Percentiles rank a stretch among this genome's conserved stretches.
phyloP scores from a whole-genome alignment of 2,329 filamentous ascomycete species.

The Erysiphe pulchra region DNA sequence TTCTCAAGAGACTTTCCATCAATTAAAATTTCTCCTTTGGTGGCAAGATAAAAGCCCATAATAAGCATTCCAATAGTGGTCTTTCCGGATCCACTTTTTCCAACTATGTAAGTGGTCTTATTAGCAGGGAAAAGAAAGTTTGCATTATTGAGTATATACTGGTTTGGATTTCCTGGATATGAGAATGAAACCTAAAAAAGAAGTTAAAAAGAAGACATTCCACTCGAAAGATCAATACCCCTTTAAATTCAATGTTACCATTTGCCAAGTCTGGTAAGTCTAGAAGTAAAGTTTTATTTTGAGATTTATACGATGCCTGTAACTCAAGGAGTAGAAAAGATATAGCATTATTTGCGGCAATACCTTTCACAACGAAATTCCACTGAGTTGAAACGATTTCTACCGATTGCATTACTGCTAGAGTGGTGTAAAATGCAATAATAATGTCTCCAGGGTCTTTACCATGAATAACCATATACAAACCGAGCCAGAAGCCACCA shows the following conservation, averaged over 20 bases:
- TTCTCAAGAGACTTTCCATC: constrained; percentile 36
- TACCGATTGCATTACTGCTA: constrained; percentile 51
- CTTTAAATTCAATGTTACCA: constrained; percentile 42
- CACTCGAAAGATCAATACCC: constrained; percentile 19
- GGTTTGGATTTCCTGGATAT: constrained; percentile 45
- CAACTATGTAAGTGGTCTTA: constrained; percentile 56
- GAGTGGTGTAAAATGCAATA: constrained; percentile 63
- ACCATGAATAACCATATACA: constrained; percentile 33
- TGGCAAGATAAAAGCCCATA: constrained; percentile 47
- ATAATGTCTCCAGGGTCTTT: constrained; percentile 41
- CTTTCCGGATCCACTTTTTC: constrained; percentile 74
- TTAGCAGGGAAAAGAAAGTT: constrained; percentile 47
- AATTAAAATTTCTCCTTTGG: constrained; percentile 37
- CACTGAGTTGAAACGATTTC: constrained; percentile 53
- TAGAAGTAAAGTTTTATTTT: too few relatives aligned
- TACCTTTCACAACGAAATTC: constrained; percentile 54
- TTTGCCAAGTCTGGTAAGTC: constrained; percentile 20
- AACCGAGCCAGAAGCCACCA: constrained; percentile 73
- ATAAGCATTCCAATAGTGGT: constrained; percentile 68
- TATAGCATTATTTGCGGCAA: constrained; percentile 42
- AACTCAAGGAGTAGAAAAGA: constrained; percentile 15
- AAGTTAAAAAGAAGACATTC: constrained; percentile 1
- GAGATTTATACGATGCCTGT: too few relatives aligned
- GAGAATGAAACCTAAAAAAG: constrained; percentile 44
- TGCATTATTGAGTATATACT: constrained; percentile 30